These are phyloP conservation scores for Epicoccum sorghinum DNA, from an alignment of 2,329 filamentous ascomycete genomes.

Conservation along the genomic window DNA sequence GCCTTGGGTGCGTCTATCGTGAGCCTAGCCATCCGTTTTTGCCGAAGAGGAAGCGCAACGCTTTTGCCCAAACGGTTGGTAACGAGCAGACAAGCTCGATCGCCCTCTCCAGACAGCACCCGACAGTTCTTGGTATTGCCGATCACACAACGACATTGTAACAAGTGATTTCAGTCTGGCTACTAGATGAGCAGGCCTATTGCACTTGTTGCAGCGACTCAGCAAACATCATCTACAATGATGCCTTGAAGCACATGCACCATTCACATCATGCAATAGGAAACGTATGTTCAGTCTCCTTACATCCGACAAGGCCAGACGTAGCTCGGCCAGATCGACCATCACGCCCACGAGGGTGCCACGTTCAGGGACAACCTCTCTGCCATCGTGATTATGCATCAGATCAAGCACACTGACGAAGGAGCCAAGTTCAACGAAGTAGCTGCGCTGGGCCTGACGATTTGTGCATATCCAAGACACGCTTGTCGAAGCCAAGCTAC, in stretches of 20 bases:
- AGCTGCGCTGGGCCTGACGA: not conserved
- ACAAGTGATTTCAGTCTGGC: no score
- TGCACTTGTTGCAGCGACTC: no score
- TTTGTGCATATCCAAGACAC: not conserved
- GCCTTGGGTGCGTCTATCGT: not conserved
- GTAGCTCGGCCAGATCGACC: not conserved
- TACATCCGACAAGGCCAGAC: no score
- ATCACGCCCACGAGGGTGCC: not conserved
- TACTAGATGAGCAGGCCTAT: no score
- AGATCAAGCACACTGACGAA: not conserved
- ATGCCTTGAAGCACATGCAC: no score
- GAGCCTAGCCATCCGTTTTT: not conserved
- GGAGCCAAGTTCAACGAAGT: not conserved
- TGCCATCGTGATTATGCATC: not conserved
- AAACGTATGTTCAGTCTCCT: no score
- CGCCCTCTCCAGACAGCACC: not conserved
- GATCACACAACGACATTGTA: slow-evolving; percentile 4
- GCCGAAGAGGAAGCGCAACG: not conserved
- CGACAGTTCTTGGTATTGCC: slow-evolving; percentile 1
- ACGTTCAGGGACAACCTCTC: not conserved
- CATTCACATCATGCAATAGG: no score
- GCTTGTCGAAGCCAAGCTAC: slow-evolving; percentile 1
- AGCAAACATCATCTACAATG: no score
- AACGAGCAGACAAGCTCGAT: slow-evolving; percentile 9
- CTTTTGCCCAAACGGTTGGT: slow-evolving; percentile 2